Percentiles rank a stretch among this genome's conserved stretches.
Conservation (phyloP, 179 eudicot species). For the Monotropa hypopitys region DNA sequence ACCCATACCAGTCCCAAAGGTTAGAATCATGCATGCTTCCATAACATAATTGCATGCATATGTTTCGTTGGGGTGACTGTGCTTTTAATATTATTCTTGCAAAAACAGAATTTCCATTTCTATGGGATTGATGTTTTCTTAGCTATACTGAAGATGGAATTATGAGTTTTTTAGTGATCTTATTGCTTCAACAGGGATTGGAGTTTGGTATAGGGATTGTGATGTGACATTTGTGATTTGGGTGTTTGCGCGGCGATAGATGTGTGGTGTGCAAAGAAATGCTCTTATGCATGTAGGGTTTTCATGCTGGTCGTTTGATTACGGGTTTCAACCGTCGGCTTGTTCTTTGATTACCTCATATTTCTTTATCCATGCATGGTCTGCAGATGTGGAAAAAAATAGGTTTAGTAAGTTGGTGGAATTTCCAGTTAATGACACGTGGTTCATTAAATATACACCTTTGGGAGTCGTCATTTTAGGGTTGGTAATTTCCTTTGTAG, state of each 20-base stretch:
- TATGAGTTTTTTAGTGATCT: not conserved
- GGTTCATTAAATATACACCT: not conserved
- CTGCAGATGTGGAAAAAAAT: not conserved
- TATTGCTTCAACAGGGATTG: not conserved
- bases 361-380: not conserved
- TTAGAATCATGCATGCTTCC: not conserved
- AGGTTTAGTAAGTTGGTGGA: slow-evolving; percentile 1
- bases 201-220: not conserved
- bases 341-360: not conserved
- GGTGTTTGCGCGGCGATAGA: not conserved
- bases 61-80: not conserved
- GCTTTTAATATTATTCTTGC: not conserved
- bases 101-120: not conserved
- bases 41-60: not conserved
- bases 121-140: not conserved
- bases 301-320: not conserved
- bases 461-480: not conserved
- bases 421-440: not conserved
- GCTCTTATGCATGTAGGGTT: not conserved
- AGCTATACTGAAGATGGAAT: not conserved
- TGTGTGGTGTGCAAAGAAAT: not conserved
- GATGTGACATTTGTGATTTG: not conserved
- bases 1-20: too few species aligned
- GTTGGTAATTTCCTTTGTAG: not conserved
- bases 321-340: not conserved